These are phyloP conservation scores for Caryopteris hybrid DNA, from an alignment of 305 asterid species.

Conservation along the genomic window DNA sequence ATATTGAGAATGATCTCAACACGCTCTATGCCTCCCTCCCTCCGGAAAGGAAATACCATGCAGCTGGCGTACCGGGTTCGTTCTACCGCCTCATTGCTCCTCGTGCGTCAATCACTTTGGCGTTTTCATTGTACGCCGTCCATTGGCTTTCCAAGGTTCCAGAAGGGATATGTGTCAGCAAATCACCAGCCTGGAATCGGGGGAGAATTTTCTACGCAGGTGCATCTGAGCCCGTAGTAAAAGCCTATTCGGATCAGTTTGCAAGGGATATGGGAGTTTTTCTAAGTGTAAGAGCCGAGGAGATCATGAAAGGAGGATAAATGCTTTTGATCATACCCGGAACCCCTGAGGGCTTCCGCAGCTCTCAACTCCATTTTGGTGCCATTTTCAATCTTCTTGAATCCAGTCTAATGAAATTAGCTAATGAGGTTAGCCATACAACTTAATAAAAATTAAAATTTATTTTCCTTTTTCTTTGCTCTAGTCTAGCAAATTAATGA, in stretches of 20 bases:
- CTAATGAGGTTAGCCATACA: conserved; percentile 13
- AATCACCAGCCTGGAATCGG: background rate
- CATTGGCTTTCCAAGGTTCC: conserved; percentile 28
- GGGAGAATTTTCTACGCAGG: conserved; percentile 11
- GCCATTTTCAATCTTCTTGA: background rate
- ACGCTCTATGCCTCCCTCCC: conserved; percentile 26
- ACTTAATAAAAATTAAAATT: no score
- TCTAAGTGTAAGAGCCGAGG: conserved; percentile 20
- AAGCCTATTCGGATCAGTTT: conserved; percentile 19
- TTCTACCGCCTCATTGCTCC: conserved; percentile 24
- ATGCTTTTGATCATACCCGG: conserved; percentile 16
- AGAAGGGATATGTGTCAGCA: background rate
- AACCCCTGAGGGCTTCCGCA: background rate
- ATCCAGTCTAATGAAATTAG: conserved; percentile 12
- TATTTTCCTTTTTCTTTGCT: no score
- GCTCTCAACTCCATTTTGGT: background rate
- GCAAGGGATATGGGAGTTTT: conserved; percentile 19
- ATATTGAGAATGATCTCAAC: conserved; percentile 21
- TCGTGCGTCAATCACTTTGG: conserved; percentile 13
- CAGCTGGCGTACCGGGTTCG: conserved; percentile 21
- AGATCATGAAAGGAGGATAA: conserved; percentile 20
- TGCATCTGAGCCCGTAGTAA: background rate
- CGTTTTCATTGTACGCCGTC: conserved; percentile 11
- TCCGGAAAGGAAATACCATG: background rate
- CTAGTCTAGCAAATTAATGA: no score